Evolutionary conservation across 345 rosid genomes (phyloP), one percentile per base, ranked within the genome.

Genomic region (Salix suchowensis): DNA sequence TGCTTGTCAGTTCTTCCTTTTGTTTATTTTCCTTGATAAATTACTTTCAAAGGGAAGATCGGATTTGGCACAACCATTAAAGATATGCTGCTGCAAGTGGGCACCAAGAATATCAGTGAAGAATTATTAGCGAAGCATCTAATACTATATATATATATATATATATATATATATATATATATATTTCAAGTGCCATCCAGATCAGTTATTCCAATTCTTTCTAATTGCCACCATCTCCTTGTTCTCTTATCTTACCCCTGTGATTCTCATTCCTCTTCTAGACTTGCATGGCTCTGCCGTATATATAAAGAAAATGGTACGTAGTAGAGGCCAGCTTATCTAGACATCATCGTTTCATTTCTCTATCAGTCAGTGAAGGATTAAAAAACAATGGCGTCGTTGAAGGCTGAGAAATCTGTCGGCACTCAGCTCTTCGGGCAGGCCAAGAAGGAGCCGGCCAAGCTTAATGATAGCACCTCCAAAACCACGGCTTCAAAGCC

Each of bases 351-450:
- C 50, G 12, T 10, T 21, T 32, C 5, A 10, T 21, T 23, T 12
- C 21, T 34, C 4, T 30, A 5, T 8, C 18, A 14, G 12, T 26
- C 64, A n/a, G 24, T 15, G 19, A 55, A n/a, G 40, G 23, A 4
- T 44, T 55, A 34, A 60, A 10, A 36, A 62, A 6, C 32, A 76
- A 84, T 82, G 87, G 81, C 87, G 34, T 82, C 85, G 44, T 0
- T 74, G 80, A 87, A 87, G 76, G 82, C 82, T 34, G 84, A 85
- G 76, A 87, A 81, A 83, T 75, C 86, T 39, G 81, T 73, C 19
- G 90, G 90, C 64, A 76, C 86, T 61, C 86, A 82, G 8, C 71
- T 74, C 13, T 80, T 75, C 40, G 87, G 88, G 42, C 83, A 68
- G 75, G 67, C 19, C 39, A 85, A 87, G 77, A 82, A 85, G 76